phyloP scores from a whole-genome alignment of 164 flowering plant genomes.

The Sextonia rubra region DNA sequence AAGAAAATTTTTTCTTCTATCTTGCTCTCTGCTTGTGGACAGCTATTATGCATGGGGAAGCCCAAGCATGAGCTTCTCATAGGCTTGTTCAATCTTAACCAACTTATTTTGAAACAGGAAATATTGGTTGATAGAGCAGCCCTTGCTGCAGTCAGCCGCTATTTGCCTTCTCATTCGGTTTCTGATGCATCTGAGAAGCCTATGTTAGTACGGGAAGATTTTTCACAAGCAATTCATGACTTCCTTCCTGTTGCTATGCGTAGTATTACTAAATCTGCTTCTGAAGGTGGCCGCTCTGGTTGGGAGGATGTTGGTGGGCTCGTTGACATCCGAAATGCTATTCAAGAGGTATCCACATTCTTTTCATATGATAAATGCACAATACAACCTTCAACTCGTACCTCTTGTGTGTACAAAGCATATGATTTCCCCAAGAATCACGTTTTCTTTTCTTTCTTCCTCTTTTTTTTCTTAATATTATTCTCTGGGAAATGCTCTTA shows the following conservation, averaged over 20 bases:
- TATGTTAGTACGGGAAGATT: constrained; percentile 56
- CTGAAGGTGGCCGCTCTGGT: constrained; percentile 76
- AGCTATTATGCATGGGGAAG: neutral
- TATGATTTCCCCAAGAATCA: too few species aligned
- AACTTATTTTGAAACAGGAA: constrained; percentile 45
- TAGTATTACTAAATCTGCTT: constrained; percentile 68
- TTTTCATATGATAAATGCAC: neutral
- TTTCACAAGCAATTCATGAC: constrained; percentile 70
- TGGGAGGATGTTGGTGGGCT: constrained; percentile 99
- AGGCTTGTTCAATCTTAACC: neutral
- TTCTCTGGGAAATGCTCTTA: neutral
- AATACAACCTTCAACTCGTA: neutral
- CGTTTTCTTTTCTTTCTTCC: neutral
- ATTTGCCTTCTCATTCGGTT: constrained; percentile 33
- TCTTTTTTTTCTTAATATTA: too few species aligned
- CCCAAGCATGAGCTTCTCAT: neutral
- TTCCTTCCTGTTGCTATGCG: constrained; percentile 96
- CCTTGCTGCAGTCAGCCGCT: constrained; percentile 77
- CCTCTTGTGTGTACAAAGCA: too few species aligned
- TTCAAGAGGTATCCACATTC: constrained; percentile 62
- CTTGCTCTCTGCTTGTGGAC: neutral
- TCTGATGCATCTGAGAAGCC: constrained; percentile 29
- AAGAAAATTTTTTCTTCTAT: too few species aligned
- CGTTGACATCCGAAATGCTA: constrained; percentile 54
- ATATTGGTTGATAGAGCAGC: constrained; percentile 88